Conservation (phyloP, 2,329 filamentous ascomycete species). For the Phyllosticta citriasiana region DNA sequence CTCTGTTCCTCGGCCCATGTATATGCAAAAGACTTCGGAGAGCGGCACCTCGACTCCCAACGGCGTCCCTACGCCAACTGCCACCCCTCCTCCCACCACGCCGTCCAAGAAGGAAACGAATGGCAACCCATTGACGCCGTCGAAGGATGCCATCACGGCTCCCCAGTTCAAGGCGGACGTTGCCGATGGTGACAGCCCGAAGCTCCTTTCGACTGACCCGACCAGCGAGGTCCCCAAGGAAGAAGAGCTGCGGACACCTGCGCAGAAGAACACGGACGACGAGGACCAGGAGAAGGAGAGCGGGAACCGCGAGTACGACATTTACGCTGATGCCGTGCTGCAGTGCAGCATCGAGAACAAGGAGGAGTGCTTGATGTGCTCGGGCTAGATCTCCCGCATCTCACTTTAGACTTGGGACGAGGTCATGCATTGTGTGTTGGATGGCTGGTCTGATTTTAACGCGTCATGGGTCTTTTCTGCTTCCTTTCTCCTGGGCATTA, state of each 20-base stretch:
- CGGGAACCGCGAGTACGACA: constrained; percentile 68
- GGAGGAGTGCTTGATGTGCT: constrained; percentile 94
- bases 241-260: constrained; percentile 54
- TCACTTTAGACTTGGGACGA: too few species aligned
- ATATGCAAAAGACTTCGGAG: constrained; percentile 43
- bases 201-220: constrained; percentile 64
- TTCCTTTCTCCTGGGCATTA: neutral
- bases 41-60: constrained; percentile 32
- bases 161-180: constrained; percentile 67
- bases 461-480: neutral
- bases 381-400: constrained; percentile 50
- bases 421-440: neutral
- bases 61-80: constrained; percentile 58
- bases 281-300: constrained; percentile 64
- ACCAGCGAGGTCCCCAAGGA: constrained; percentile 44
- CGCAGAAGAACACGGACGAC: constrained; percentile 44
- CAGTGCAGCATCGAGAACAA: constrained; percentile 96
- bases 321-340: constrained; percentile 87
- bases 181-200: constrained; percentile 66
- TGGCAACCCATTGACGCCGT: constrained; percentile 27
- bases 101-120: constrained; percentile 33
- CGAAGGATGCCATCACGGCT: constrained; percentile 50
- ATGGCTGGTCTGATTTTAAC: neutral
- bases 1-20: constrained; percentile 58
- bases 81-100: constrained; percentile 47